Conservation (phyloP, 345 rosid species). For the Eucalyptus sideroxylon region DNA sequence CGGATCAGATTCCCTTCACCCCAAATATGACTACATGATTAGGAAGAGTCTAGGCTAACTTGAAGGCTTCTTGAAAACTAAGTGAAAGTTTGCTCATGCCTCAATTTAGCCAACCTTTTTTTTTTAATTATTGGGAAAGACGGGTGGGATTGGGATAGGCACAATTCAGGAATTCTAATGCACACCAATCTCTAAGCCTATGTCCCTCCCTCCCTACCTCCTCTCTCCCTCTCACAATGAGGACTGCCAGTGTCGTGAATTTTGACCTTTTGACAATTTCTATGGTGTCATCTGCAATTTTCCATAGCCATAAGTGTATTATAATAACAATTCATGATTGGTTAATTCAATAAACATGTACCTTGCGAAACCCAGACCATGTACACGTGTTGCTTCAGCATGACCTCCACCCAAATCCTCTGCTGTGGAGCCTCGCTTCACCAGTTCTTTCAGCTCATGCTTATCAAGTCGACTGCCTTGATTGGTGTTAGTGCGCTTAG, state of each 20-base stretch:
- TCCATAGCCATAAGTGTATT: not conserved
- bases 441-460: conserved; percentile 83
- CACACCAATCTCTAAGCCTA: not conserved
- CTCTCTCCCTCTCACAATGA: not conserved
- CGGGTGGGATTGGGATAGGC: not conserved
- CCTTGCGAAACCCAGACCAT: conserved; percentile 90
- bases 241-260: not conserved
- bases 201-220: not conserved
- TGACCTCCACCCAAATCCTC: conserved; percentile 96
- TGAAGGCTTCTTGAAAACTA: not conserved
- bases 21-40: not conserved
- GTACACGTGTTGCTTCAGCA: conserved; percentile 79
- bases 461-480: conserved; percentile 90
- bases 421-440: conserved; percentile 86
- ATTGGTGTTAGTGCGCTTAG: conserved; percentile 59
- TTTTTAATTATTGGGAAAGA: not conserved
- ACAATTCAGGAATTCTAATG: not conserved
- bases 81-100: not conserved
- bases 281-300: not conserved
- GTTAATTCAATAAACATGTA: not conserved
- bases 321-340: not conserved
- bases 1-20: not conserved
- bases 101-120: not conserved
- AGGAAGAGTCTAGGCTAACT: not conserved
- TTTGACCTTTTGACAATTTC: not conserved